A percentile compares a stretch with the other conserved stretches of the same genome.
Conservation (phyloP, 257 asterid genomes). For the Petunia secreta region DNA sequence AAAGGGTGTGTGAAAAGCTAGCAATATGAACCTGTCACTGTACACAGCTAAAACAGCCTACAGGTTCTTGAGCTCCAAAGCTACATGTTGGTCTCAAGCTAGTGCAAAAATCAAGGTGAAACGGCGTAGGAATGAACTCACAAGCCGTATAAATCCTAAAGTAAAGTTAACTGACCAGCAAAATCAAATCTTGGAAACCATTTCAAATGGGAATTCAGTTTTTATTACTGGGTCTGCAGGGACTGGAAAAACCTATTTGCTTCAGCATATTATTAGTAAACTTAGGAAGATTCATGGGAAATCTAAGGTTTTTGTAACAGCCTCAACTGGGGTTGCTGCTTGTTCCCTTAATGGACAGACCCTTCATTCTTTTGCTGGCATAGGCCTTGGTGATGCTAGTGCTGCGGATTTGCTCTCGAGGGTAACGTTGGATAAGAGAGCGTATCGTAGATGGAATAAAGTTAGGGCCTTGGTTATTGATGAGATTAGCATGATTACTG, state of each 20-base stretch:
- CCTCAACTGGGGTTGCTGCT: conserved; percentile 79
- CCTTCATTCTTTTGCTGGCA: conserved; percentile 65
- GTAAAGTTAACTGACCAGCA: conserved; percentile 67
- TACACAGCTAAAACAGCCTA: conserved; percentile 39
- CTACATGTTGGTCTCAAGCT: conserved; percentile 33
- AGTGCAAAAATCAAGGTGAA: conserved; percentile 33
- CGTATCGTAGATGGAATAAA: conserved; percentile 59
- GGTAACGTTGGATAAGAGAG: conserved; percentile 45
- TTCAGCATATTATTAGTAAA: conserved; percentile 47
- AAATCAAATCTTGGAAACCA: conserved; percentile 52
- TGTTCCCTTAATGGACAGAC: conserved; percentile 61
- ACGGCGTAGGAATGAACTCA: conserved; percentile 26
- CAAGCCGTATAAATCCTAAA: conserved; percentile 35
- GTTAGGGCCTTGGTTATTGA: conserved; percentile 63
- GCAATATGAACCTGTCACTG: conserved; percentile 46
- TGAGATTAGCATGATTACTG: conserved; percentile 71
- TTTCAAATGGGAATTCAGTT: conserved; percentile 53
- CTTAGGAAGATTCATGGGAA: conserved; percentile 58
- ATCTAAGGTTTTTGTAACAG: conserved; percentile 63
- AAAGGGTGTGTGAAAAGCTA: neutral
- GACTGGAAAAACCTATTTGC: conserved; percentile 68
- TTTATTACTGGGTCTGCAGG: conserved; percentile 86
- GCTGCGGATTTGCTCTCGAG: conserved; percentile 40
- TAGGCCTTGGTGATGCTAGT: conserved; percentile 45
- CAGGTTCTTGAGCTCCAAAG: conserved; percentile 49